Conservation (phyloP, 2,329 filamentous ascomycete genomes). For the Pseudocercospora ulei region DNA sequence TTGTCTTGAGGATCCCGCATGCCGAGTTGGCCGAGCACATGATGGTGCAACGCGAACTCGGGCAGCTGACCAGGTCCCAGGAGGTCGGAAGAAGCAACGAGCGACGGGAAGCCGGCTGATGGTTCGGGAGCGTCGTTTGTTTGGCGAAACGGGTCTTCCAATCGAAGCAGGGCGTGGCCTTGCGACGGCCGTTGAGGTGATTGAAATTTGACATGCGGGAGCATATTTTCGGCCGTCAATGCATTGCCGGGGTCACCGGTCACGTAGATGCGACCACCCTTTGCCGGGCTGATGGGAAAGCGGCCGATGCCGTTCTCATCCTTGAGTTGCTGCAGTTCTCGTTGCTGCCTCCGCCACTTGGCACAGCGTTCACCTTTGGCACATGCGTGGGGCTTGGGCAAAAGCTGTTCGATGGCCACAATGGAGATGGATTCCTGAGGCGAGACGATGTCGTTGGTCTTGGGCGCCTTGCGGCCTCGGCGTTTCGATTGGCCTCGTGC, state of each 20-base stretch:
- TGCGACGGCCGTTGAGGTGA: conserved; percentile 30
- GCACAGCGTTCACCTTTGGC: conserved; percentile 76
- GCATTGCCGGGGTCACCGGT: conserved; percentile 72
- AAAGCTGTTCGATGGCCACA: conserved; percentile 79
- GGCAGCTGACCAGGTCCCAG: conserved; percentile 61
- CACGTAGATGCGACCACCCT: conserved; percentile 62
- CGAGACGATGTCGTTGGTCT: conserved; percentile 57
- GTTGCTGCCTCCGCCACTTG: conserved; percentile 72
- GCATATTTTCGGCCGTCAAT: conserved; percentile 49
- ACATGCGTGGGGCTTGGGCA: conserved; percentile 76
- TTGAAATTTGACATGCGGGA: conserved; percentile 38
- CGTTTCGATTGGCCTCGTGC: conserved; percentile 32
- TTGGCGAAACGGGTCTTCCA: conserved; percentile 46
- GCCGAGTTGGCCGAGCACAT: conserved; percentile 59
- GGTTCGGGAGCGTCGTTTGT: conserved; percentile 55
- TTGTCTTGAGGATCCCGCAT: conserved; percentile 80
- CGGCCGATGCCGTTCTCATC: conserved; percentile 50
- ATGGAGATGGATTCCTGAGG: conserved; percentile 81
- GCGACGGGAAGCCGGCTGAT: conserved; percentile 48
- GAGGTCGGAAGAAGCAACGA: conserved; percentile 84
- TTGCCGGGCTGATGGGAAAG: conserved; percentile 53
- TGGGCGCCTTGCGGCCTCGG: conserved; percentile 35
- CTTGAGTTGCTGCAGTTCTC: conserved; percentile 63
- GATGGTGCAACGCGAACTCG: conserved; percentile 60
- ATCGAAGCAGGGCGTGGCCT: conserved; percentile 10